Conservation (phyloP, 495 filamentous ascomycete genomes). For the Xylaria grammica region DNA sequence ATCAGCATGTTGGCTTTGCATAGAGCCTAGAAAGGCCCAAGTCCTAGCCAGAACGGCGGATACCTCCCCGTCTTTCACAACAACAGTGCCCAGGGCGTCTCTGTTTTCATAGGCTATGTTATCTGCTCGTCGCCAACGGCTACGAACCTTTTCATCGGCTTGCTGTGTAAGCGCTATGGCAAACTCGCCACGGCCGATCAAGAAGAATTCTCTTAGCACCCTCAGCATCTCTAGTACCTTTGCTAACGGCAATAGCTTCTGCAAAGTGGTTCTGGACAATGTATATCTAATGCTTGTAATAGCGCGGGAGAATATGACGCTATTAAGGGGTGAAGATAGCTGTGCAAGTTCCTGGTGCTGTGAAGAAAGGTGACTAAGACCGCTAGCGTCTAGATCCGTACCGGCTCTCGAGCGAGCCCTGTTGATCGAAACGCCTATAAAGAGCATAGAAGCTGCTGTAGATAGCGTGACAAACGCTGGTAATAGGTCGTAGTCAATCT, state of each 20-base stretch:
- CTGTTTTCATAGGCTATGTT: conserved; percentile 60
- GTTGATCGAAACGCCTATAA: conserved; percentile 87
- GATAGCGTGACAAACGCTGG: conserved; percentile 78
- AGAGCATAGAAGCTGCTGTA: conserved; percentile 83
- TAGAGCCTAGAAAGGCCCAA: conserved; percentile 75
- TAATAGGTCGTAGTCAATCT: conserved; percentile 59
- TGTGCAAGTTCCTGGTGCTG: conserved; percentile 76
- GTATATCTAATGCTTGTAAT: conserved; percentile 79
- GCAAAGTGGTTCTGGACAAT: conserved; percentile 78
- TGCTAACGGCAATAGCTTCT: conserved; percentile 75
- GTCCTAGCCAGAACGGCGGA: conserved; percentile 72
- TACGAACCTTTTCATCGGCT: conserved; percentile 74
- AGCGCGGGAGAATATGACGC: conserved; percentile 68
- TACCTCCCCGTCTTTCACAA: conserved; percentile 88
- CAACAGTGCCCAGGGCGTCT: conserved; percentile 56
- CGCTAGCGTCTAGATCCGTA: conserved; percentile 60
- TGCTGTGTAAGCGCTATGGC: conserved; percentile 82
- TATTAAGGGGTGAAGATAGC: conserved; percentile 73
- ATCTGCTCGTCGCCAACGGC: conserved; percentile 59
- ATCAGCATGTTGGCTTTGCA: conserved; percentile 72
- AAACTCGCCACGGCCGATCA: conserved; percentile 89
- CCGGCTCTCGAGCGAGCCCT: conserved; percentile 66
- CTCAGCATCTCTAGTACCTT: conserved; percentile 77
- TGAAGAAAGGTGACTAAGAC: conserved; percentile 64
- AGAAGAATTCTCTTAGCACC: conserved; percentile 82